phyloP scores from a whole-genome alignment of 805 yeast genomes.

The Kodamaea restingae region DNA sequence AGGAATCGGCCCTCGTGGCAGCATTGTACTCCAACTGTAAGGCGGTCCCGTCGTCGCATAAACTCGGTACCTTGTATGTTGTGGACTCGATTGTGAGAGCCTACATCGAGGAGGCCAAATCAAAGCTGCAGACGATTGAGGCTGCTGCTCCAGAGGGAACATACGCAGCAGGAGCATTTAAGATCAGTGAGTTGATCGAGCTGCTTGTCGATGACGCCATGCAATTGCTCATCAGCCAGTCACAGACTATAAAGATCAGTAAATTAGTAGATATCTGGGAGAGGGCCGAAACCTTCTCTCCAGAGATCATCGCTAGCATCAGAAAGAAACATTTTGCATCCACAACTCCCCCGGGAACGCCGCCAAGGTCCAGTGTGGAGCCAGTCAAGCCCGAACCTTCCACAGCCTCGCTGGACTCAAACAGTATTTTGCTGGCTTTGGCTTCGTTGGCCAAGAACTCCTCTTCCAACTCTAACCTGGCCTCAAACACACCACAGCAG shows the following conservation, averaged over 20 bases:
- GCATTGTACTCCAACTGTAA: slow-evolving; percentile 63
- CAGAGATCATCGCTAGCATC: slow-evolving; percentile 50
- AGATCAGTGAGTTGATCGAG: slow-evolving; percentile 61
- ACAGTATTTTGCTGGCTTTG: slow-evolving; percentile 64
- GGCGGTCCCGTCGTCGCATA: slow-evolving; percentile 72
- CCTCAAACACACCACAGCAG: slow-evolving; percentile 27
- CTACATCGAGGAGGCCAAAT: slow-evolving; percentile 69
- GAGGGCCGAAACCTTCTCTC: slow-evolving; percentile 71
- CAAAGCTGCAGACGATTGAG: slow-evolving; percentile 45
- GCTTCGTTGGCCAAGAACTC: slow-evolving; percentile 55
- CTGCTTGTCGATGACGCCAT: slow-evolving; percentile 61
- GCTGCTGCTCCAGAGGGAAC: slow-evolving; percentile 62
- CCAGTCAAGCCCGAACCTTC: slow-evolving; percentile 18
- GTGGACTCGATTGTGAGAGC: slow-evolving; percentile 90
- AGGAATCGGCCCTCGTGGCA: slow-evolving; percentile 54
- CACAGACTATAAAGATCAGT: slow-evolving; percentile 65
- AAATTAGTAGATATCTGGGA: slow-evolving; percentile 93
- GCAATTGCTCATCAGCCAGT: slow-evolving; percentile 46
- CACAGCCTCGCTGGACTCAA: slow-evolving; percentile 39
- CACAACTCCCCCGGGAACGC: slow-evolving; percentile 65
- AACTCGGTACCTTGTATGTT: slow-evolving; percentile 86
- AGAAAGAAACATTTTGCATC: slow-evolving; percentile 58
- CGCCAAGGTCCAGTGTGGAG: slow-evolving; percentile 39
- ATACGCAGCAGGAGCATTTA: slow-evolving; percentile 66
- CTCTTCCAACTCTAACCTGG: slow-evolving; percentile 24